Conservation (phyloP, 78 protist genomes). For the Guillardia theta region DNA sequence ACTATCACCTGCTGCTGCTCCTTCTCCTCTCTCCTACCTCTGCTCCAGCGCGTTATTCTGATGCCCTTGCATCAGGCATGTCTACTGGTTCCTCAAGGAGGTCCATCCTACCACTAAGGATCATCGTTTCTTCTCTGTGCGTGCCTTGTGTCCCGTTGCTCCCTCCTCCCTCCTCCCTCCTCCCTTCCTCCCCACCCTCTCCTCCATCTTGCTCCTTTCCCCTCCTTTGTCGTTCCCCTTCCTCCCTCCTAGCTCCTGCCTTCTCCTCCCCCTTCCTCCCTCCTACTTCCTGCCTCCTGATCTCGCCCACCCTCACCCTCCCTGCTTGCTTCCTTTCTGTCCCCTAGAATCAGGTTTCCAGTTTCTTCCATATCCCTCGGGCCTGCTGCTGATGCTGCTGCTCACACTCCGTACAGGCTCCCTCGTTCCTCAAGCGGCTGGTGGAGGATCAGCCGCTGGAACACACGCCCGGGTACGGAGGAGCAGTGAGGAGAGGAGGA, state of each 20-base stretch:
- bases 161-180: neutral
- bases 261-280: neutral
- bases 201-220: neutral
- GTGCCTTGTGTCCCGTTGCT: neutral
- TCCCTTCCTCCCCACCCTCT: neutral
- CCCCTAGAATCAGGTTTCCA: no score
- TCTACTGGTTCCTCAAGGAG: neutral
- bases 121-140: neutral
- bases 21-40: no score
- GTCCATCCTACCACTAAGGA: neutral
- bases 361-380: neutral
- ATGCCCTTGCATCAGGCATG: neutral
- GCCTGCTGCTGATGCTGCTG: no score
- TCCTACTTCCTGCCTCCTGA: neutral
- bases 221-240: neutral
- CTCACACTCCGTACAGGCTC: no score
- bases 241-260: neutral
- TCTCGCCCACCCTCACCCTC: neutral
- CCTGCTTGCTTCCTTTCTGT: neutral
- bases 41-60: no score
- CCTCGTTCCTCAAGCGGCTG: no score
- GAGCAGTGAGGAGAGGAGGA: neutral
- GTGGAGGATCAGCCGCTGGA: no score
- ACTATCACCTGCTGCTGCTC: no score
- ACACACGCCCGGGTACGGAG: no score